phyloP scores from a whole-genome alignment of 257 asterid species.

The Przewalskia tangutica region DNA sequence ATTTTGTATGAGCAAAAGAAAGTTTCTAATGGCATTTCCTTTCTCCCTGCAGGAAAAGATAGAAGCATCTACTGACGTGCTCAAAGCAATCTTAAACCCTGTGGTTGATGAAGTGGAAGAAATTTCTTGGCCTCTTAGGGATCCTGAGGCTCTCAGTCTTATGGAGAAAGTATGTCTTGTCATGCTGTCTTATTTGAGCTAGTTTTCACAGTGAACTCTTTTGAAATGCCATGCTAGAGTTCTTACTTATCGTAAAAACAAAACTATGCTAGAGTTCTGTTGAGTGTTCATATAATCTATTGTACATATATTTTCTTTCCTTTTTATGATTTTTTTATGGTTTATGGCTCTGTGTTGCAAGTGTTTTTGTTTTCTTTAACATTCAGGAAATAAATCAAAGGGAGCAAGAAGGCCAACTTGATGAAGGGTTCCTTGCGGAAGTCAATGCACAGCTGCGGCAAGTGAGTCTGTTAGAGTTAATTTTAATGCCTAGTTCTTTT shows the following conservation, averaged over 20 bases:
- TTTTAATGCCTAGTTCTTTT: not conserved
- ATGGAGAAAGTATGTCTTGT: slow-evolving; percentile 61
- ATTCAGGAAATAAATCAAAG: slow-evolving; percentile 71
- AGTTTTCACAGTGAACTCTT: not conserved
- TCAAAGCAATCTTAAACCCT: slow-evolving; percentile 66
- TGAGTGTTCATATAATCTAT: not conserved
- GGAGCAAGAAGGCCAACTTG: slow-evolving; percentile 93
- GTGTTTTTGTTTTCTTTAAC: slow-evolving; percentile 12
- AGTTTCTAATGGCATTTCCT: slow-evolving; percentile 7
- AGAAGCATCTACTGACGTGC: slow-evolving; percentile 86
- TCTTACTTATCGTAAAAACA: no score
- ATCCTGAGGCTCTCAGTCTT: slow-evolving; percentile 61
- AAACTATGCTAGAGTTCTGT: not conserved
- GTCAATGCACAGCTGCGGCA: slow-evolving; percentile 89
- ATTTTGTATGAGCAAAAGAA: not conserved
- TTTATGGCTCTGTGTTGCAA: not conserved
- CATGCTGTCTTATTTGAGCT: not conserved
- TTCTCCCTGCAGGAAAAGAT: slow-evolving; percentile 61
- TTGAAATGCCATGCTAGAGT: not conserved
- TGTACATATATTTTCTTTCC: not conserved
- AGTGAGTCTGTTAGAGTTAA: slow-evolving; percentile 32
- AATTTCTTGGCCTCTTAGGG: slow-evolving; percentile 78
- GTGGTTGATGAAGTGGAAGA: slow-evolving; percentile 65
- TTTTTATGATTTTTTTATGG: not conserved
- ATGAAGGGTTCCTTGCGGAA: slow-evolving; percentile 92